Evolutionary conservation across 2,329 filamentous ascomycete genomes (phyloP).

Genomic region (Aspergillus ibericus): DNA sequence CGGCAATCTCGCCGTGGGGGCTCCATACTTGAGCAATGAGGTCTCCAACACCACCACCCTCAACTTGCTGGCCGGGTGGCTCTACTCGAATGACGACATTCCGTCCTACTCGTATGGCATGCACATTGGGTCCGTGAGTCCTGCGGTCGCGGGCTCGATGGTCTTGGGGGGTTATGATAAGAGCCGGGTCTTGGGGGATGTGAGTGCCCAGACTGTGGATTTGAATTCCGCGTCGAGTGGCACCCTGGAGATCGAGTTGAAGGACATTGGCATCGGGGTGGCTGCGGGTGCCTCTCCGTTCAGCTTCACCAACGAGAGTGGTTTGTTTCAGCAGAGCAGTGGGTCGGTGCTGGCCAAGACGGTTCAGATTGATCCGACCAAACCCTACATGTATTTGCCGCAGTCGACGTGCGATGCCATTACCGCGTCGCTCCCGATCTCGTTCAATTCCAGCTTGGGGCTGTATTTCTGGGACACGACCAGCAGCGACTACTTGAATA

Average conservation of each 20-base stretch:
- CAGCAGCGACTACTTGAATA: conserved; percentile 20
- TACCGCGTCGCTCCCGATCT: conserved; percentile 39
- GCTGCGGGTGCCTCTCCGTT: conserved; percentile 44
- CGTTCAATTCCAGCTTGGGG: conserved; percentile 36
- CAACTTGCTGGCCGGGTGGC: conserved; percentile 17
- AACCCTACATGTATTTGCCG: conserved; percentile 45
- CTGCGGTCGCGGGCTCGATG: conserved; percentile 37
- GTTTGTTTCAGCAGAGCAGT: conserved; percentile 29
- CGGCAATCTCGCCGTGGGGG: conserved; percentile 21
- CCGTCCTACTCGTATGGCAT: conserved; percentile 45
- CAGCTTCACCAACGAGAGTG: conserved; percentile 26
- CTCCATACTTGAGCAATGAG: conserved; percentile 4
- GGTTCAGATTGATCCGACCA: conserved; percentile 32
- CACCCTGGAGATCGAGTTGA: conserved; percentile 26
- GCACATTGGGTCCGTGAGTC: conserved; percentile 44
- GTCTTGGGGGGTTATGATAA: conserved; percentile 46
- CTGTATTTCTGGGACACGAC: conserved; percentile 46
- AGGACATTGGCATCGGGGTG: conserved; percentile 46
- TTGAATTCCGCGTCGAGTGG: conserved; percentile 8
- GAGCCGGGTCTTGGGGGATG: conserved; percentile 37
- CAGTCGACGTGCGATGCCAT: conserved; percentile 45
- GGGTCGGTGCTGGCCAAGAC: conserved; percentile 29
- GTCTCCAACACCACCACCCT: conserved; percentile 5
- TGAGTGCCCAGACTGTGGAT: conserved; percentile 18
- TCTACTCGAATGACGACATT: conserved; percentile 17